phyloP scores from a whole-genome alignment of 345 rosid species.

The Iberis pinnata region DNA sequence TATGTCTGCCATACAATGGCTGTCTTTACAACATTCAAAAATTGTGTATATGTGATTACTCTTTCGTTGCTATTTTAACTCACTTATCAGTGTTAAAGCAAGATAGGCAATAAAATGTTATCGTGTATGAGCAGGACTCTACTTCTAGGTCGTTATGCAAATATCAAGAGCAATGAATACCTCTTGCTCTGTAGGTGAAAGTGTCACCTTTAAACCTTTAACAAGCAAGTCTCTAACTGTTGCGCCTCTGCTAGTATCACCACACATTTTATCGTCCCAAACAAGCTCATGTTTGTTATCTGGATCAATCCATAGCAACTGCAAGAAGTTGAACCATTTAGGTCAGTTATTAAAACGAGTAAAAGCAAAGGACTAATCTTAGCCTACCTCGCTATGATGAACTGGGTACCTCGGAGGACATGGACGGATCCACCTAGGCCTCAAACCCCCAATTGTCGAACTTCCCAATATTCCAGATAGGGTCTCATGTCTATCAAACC shows the following conservation, averaged over 20 bases:
- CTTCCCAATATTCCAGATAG: constrained; percentile 45
- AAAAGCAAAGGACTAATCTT: neutral
- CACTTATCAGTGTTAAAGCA: neutral
- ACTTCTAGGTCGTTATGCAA: constrained; percentile 6
- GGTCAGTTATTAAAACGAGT: constrained; percentile 3
- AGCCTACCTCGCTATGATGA: constrained; percentile 67
- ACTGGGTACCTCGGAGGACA: constrained; percentile 73
- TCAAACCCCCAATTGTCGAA: constrained; percentile 47
- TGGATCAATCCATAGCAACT: constrained; percentile 91
- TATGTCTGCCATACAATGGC: neutral
- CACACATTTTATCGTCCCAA: constrained; percentile 99
- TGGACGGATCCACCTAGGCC: constrained; percentile 78
- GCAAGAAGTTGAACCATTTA: constrained; percentile 25
- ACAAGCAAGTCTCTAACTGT: constrained; percentile 77
- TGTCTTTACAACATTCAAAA: too few species aligned
- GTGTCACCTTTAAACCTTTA: constrained; percentile 76
- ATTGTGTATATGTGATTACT: neutral
- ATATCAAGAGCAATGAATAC: constrained; percentile 32
- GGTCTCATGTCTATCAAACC: constrained; percentile 81
- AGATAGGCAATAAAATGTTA: neutral
- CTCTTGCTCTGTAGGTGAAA: constrained; percentile 76
- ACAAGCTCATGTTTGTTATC: constrained; percentile 93
- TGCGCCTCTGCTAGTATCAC: constrained; percentile 92
- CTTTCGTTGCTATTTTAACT: constrained; percentile 10
- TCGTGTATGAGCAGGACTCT: constrained; percentile 1